Evolutionary conservation across 768 basidiomycete species (phyloP).

Genomic region (Lactifluus hygrophoroides): DNA sequence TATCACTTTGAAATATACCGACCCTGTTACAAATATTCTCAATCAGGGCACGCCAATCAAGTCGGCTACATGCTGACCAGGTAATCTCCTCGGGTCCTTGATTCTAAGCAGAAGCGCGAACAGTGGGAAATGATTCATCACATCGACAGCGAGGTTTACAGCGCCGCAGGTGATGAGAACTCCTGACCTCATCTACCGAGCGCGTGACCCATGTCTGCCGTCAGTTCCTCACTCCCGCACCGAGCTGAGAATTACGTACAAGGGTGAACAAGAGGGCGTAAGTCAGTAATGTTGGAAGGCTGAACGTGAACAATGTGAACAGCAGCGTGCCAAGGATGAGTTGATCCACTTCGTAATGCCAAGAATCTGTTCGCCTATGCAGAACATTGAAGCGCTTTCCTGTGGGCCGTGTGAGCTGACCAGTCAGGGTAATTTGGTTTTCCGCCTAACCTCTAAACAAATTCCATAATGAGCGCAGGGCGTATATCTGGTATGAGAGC

Average conservation of each 20-base stretch:
- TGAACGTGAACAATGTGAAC: conserved; percentile 72
- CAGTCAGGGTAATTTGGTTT: not conserved
- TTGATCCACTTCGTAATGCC: conserved; percentile 89
- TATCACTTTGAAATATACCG: conserved; percentile 9
- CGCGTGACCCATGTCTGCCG: not conserved
- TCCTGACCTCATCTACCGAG: conserved; percentile 40
- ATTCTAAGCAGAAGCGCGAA: conserved; percentile 77
- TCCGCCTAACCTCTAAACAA: conserved; percentile 68
- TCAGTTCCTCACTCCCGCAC: not conserved
- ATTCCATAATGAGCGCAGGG: conserved; percentile 69
- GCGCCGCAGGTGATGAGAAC: conserved; percentile 52
- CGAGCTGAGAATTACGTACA: conserved; percentile 29
- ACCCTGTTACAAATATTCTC: not conserved
- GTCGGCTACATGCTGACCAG: conserved; percentile 44
- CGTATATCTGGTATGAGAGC: conserved; percentile 51
- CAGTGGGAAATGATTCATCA: conserved; percentile 89
- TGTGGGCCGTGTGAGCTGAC: conserved; percentile 24
- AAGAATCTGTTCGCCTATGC: conserved; percentile 79
- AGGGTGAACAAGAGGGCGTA: conserved; percentile 81
- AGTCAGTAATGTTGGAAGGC: conserved; percentile 77
- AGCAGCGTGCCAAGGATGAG: conserved; percentile 89
- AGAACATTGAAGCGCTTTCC: conserved; percentile 87
- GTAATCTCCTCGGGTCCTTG: conserved; percentile 78
- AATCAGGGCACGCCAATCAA: not conserved
- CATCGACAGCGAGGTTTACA: conserved; percentile 57